Percentiles rank a stretch among this genome's conserved stretches.
Conservation (phyloP, 2,329 filamentous ascomycete genomes). For the Pseudogymnoascus sp. region DNA sequence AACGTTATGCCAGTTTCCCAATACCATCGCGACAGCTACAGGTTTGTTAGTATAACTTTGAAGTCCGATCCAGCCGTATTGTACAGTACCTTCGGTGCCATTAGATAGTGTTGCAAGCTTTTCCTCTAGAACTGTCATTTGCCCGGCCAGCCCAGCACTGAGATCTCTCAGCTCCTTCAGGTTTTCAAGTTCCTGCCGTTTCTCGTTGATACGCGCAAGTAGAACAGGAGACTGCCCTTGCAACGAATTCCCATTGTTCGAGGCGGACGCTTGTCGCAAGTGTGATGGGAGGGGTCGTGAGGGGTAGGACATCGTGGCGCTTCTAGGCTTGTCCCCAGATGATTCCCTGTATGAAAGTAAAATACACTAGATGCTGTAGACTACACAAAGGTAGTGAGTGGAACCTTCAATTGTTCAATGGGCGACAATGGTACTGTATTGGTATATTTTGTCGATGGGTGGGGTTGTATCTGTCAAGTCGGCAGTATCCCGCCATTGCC, state of each 20-base stretch:
- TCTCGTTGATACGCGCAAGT: conserved; percentile 71
- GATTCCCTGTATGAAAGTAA: neutral
- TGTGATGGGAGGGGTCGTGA: conserved; percentile 55
- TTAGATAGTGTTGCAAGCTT: conserved; percentile 71
- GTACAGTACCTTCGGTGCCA: conserved; percentile 62
- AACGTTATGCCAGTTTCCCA: conserved; percentile 84
- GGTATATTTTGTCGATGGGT: conserved; percentile 4
- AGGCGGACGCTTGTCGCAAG: conserved; percentile 54
- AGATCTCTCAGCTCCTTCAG: conserved; percentile 70
- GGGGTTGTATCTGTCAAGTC: conserved; percentile 5
- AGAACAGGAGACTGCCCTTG: conserved; percentile 60
- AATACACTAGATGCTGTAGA: neutral
- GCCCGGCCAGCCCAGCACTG: conserved; percentile 66
- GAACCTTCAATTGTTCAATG: neutral
- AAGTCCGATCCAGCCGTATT: conserved; percentile 3
- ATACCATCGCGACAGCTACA: conserved; percentile 70
- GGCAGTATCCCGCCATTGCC: neutral
- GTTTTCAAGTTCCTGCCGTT: conserved; percentile 74
- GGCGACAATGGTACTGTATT: neutral
- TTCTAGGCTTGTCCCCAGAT: neutral
- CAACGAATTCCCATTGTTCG: conserved; percentile 33
- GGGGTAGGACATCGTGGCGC: conserved; percentile 44
- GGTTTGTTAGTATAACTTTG: conserved; percentile 13
- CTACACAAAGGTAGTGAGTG: neutral
- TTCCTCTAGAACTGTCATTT: conserved; percentile 75